Percentiles rank a stretch among this genome's conserved stretches.
These are phyloP conservation scores for Scutellaria barbata DNA, from an alignment of 257 asterid species.

Conservation along the genomic window DNA sequence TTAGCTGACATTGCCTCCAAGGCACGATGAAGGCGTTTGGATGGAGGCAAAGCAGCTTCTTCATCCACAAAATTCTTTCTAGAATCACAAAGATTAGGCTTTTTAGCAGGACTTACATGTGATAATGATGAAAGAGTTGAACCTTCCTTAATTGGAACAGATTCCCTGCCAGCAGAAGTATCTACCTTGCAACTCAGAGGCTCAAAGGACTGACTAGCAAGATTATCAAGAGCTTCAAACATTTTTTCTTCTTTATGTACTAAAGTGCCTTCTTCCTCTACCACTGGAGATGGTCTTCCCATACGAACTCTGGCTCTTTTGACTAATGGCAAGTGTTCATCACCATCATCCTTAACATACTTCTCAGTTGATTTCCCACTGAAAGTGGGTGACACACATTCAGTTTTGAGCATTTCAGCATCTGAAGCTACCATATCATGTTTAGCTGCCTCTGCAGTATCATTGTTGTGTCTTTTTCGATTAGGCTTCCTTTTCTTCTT, in stretches of 20 bases:
- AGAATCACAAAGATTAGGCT: constrained; percentile 53
- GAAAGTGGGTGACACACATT: constrained; percentile 46
- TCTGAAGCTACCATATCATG: constrained; percentile 48
- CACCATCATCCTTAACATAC: constrained; percentile 69
- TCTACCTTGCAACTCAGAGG: constrained; percentile 52
- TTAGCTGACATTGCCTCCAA: constrained; percentile 99
- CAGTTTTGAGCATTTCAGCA: constrained; percentile 48
- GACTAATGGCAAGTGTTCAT: constrained; percentile 86
- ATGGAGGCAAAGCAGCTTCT: constrained; percentile 97
- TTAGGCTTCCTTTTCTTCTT: constrained; percentile 78
- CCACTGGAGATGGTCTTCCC: constrained; percentile 62
- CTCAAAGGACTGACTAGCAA: constrained; percentile 42
- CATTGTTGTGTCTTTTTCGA: constrained; percentile 63
- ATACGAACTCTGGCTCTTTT: constrained; percentile 95
- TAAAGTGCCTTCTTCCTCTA: constrained; percentile 44
- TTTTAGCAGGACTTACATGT: constrained; percentile 48
- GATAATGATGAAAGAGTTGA: constrained; percentile 41
- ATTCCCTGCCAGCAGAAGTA: constrained; percentile 44
- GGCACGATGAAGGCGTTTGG: constrained; percentile 97
- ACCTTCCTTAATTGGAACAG: constrained; percentile 44
- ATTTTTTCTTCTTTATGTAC: constrained; percentile 56
- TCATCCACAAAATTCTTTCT: constrained; percentile 63
- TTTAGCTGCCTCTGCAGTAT: constrained; percentile 48
- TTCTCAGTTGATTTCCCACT: constrained; percentile 49
- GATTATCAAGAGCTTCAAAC: constrained; percentile 45